A percentile compares a stretch with the other conserved stretches of the same genome.
Conservation (phyloP, 1,284 basidiomycete genomes). For the Heterobasidion parviporum region DNA sequence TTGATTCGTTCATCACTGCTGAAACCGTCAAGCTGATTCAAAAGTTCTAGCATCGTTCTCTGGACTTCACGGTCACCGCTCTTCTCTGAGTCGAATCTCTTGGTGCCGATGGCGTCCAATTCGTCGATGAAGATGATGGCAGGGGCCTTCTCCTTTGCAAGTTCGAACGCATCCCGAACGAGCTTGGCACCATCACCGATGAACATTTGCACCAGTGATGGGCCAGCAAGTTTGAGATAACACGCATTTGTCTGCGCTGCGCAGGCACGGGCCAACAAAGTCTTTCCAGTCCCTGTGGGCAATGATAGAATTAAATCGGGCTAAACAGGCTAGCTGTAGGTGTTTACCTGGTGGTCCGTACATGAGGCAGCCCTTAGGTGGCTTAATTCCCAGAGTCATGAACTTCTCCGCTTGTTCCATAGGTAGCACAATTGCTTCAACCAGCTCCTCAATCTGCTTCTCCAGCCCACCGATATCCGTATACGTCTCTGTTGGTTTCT, state of each 20-base stretch:
- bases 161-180: constrained; percentile 70
- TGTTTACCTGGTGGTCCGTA: constrained; percentile 66
- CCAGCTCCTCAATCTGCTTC: constrained; percentile 78
- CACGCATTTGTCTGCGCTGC: constrained; percentile 79
- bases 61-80: constrained; percentile 77
- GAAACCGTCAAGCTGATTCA: constrained; percentile 72
- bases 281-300: constrained; percentile 64
- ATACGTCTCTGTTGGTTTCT: constrained; percentile 72
- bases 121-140: constrained; percentile 82
- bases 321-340: no score
- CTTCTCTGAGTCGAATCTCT: constrained; percentile 76
- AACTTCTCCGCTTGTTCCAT: constrained; percentile 82
- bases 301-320: neutral
- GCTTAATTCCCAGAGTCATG: constrained; percentile 75
- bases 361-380: constrained; percentile 76
- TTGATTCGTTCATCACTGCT: constrained; percentile 96
- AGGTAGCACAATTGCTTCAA: constrained; percentile 73
- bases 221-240: constrained; percentile 74
- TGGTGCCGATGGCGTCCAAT: constrained; percentile 75
- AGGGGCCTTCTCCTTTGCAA: constrained; percentile 73
- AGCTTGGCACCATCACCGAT: constrained; percentile 79
- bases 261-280: constrained; percentile 69
- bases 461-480: constrained; percentile 76
- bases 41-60: constrained; percentile 72
- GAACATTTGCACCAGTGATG: constrained; percentile 78